Base-by-base conservation (phyloP, 2,329 filamentous ascomycete genomes). In the Orbilia javanica region DNA sequence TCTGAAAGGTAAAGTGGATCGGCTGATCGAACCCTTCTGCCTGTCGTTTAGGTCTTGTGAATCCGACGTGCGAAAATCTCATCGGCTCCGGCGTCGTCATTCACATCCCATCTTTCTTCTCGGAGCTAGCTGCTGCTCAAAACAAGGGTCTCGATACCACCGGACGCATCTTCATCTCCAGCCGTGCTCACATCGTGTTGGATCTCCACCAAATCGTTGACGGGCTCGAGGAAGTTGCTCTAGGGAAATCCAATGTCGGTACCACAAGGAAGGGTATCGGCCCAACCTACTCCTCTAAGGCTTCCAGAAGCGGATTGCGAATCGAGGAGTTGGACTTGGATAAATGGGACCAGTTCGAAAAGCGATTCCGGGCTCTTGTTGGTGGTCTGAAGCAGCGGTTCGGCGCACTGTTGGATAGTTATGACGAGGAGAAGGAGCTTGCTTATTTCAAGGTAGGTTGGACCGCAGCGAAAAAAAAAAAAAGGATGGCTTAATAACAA, bases 81-180 rank as follows among this genome's bases (percentile, higher is more conserved):
- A 91, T 94, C 83, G 92, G 91, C 76, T 91, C 90, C 60, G 91
- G 87, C 55, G 87, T 89, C 46, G 88, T 92, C 76, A 89, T 93
- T 80, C 88, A 93, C 84, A 87, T 91, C 69, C 89, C 89, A 20
- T 86, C 86, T 67, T 91, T 92, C 85, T 91, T 91, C 86, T 87
- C 88, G 80, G 90, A 92, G 83, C 85, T 92, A 53, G 85, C 87
- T 74, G 87, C 86, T 15, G 84, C 91, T 27, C 87, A 91, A 81
- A 86, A 86, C 68, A 88, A 91, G 82, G 89, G 89, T 10, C 84
- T 91, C 76, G 84, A 88, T 79, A 88, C 87, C 20, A 86, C 86
- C 70, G 86, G 88, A 65, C 86, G 90, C 73, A 89, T 92, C 81
- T 88, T 89, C 82, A 88, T 92, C 82, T 88, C 87, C 78, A 89